These are phyloP conservation scores for Ophiostoma quercus DNA, from an alignment of 2,329 filamentous ascomycete species.

Conservation along the genomic window DNA sequence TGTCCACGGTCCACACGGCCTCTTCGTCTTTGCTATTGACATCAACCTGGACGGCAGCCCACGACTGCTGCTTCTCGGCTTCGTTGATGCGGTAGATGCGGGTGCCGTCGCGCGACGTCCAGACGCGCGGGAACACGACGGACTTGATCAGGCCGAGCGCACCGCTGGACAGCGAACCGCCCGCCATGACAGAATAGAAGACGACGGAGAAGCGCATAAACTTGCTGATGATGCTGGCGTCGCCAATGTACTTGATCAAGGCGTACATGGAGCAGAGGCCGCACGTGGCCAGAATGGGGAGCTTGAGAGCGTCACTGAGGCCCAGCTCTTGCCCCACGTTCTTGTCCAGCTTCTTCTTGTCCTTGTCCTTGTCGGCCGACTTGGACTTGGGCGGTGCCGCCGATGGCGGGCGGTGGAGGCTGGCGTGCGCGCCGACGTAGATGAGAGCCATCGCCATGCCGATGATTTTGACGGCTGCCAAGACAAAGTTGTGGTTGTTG, in stretches of 20 bases:
- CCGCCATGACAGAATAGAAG: constrained; percentile 68
- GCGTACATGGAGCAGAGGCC: constrained; percentile 71
- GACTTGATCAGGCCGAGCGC: constrained; percentile 57
- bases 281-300: constrained; percentile 70
- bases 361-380: constrained; percentile 28
- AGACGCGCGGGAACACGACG: constrained; percentile 68
- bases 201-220: constrained; percentile 81
- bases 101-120: constrained; percentile 44
- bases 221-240: constrained; percentile 75
- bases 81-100: constrained; percentile 43
- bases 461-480: constrained; percentile 45
- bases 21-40: constrained; percentile 24
- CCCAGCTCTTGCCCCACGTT: constrained; percentile 51
- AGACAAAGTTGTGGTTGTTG: constrained; percentile 37
- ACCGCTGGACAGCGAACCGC: constrained; percentile 70
- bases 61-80: constrained; percentile 37
- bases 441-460: constrained; percentile 74
- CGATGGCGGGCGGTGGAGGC: constrained; percentile 75
- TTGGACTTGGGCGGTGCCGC: constrained; percentile 54
- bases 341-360: constrained; percentile 14
- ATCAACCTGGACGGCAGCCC: constrained; percentile 11
- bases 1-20: constrained; percentile 29
- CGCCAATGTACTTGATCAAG: constrained; percentile 81
- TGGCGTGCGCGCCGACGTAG: constrained; percentile 78
- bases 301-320: constrained; percentile 74